Percentiles rank a stretch among this genome's conserved stretches.
Evolutionary conservation across 148 eudicot species (phyloP).

Genomic region (Talinum fruticosum): DNA sequence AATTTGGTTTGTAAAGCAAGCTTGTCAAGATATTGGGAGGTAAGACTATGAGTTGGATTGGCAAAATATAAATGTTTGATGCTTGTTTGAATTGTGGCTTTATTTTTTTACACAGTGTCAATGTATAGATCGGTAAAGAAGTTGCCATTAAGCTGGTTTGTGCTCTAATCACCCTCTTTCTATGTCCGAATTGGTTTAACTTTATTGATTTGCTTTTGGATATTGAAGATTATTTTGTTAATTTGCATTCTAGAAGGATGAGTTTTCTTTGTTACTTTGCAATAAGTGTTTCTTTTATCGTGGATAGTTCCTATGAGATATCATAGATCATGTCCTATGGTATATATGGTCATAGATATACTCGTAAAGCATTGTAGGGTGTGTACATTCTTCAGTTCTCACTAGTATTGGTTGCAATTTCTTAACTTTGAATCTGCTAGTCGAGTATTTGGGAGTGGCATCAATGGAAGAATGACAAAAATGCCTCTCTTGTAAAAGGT

Average conservation of each 20-base stretch:
- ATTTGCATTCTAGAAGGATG: neutral
- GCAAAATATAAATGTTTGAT: too few relatives aligned
- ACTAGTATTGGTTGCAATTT: neutral
- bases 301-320: neutral
- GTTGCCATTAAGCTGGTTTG: slow-evolving; percentile 91
- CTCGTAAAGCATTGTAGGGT: neutral
- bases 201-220: slow-evolving; percentile 9
- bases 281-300: neutral
- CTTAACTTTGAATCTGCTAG: neutral
- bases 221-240: neutral
- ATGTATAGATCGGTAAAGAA: slow-evolving; percentile 79
- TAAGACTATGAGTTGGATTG: too few relatives aligned
- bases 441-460: neutral
- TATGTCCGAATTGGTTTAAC: neutral
- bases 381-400: neutral
- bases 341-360: neutral
- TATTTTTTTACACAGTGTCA: slow-evolving; percentile 41
- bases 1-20: too few relatives aligned
- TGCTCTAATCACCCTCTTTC: slow-evolving; percentile 15
- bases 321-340: neutral
- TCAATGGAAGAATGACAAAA: neutral
- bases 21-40: too few relatives aligned
- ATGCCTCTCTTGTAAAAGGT: neutral
- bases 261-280: neutral
- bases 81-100: slow-evolving; percentile 6